phyloP scores from a whole-genome alignment of 225 moss, liverwort and hornwort genomes.

The Sphagnum contortum region DNA sequence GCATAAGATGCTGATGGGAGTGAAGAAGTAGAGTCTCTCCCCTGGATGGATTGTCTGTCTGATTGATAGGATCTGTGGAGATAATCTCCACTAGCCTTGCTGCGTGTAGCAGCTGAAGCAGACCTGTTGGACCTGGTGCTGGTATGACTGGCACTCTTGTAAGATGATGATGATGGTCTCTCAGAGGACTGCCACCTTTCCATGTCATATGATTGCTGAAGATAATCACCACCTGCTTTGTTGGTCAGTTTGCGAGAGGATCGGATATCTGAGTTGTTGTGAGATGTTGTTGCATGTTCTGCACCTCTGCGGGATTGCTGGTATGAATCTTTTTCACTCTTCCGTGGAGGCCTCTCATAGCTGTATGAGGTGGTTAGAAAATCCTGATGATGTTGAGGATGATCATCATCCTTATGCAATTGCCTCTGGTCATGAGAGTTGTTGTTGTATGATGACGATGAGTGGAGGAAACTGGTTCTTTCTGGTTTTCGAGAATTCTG shows the following conservation, averaged over 20 bases:
- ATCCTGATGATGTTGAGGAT: slow-evolving; percentile 1
- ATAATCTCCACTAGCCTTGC: slow-evolving; percentile 5
- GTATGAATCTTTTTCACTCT: too few relatives aligned
- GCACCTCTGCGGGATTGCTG: too few relatives aligned
- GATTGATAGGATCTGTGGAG: slow-evolving; percentile 24
- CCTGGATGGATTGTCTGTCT: neutral
- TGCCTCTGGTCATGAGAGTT: slow-evolving; percentile 9
- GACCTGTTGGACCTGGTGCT: too few relatives aligned
- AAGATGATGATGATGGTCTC: neutral
- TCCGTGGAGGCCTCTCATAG: too few relatives aligned
- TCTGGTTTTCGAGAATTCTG: too few relatives aligned
- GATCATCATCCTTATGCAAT: too few relatives aligned
- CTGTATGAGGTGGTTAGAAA: slow-evolving; percentile 14
- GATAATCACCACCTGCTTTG: slow-evolving; percentile 11
- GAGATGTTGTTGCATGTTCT: slow-evolving; percentile 5
- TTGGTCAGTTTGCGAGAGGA: slow-evolving; percentile 26
- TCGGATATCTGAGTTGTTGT: too few relatives aligned
- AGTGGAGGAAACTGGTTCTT: too few relatives aligned
- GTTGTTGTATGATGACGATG: too few relatives aligned
- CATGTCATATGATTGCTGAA: slow-evolving; percentile 27
- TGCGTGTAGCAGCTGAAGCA: slow-evolving; percentile 9
- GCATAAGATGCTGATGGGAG: too few relatives aligned
- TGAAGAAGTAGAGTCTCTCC: too few relatives aligned
- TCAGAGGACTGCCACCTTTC: slow-evolving; percentile 11
- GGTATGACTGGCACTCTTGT: too few relatives aligned